Evolutionary conservation across 2,329 filamentous ascomycete species (phyloP), one percentile per base, ranked within the genome.

Genomic region (Macroventuria anomochaeta): DNA sequence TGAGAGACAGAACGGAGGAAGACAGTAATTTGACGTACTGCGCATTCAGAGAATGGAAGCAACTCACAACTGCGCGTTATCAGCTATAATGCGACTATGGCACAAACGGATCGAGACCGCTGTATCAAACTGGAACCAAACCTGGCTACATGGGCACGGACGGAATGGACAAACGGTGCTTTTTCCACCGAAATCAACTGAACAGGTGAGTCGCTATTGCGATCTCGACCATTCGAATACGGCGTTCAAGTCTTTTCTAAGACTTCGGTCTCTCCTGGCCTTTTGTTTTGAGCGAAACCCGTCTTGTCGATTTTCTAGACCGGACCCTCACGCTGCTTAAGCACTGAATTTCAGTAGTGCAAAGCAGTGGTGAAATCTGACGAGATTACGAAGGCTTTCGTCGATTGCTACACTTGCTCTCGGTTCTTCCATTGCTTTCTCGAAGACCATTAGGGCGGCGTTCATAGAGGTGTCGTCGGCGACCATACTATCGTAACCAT

Each of bases 381-480:
- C 18, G 55, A 58, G 42, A 37, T 54, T 13, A 57, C 25, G 43
- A 50, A 11, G 33, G 40, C 29, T 55, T 59, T 46, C 38, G 40
- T 50, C 55, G 32, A 47, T 29, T 25, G 28, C 17, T 23, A 37
- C 26, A 20, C 17, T 21, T 32, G 49, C 31, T 46, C 36, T 50
- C 46, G 17, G 18, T 46, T 32, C 25, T 42, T 42, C 23, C 15
- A 32, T 44, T 46, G 49, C 46, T 50, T 49, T 50, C 41, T 46
- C 41, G 46, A 59, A 62, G 57, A 62, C 46, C 49, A 43, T 57
- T 62, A 66, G 65, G 64, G 57, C 46, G 64, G 67, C 58, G 67
- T 69, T 64, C 23, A 62, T 69, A 71, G 69, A 71, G 66, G 60
- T 68, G 62, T 59, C 34, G 20, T 18, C 15, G 41, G 41, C 52